Conservation (phyloP, 164 flowering plant genomes). For the Malania oleifera region DNA sequence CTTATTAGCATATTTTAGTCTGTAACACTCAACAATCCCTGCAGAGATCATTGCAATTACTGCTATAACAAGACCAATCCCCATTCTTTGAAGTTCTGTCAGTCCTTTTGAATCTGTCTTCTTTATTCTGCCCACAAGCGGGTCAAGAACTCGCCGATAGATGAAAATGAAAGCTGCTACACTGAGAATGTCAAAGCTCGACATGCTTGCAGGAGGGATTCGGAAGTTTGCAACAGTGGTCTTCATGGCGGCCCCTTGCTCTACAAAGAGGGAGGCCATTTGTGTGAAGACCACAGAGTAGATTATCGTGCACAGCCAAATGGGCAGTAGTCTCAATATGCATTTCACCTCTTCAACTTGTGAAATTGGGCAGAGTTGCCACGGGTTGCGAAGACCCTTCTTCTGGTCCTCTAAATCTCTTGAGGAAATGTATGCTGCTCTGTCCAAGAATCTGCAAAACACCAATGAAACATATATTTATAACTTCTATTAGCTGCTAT, state of each 20-base stretch:
- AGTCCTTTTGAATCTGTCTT: conserved; percentile 47
- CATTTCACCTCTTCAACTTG: conserved; percentile 96
- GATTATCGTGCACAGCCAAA: conserved; percentile 90
- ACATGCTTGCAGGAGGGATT: conserved; percentile 94
- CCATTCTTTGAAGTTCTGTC: conserved; percentile 89
- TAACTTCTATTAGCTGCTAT: no score
- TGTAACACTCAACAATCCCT: conserved; percentile 65
- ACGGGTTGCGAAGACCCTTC: conserved; percentile 35
- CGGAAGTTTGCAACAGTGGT: conserved; percentile 50
- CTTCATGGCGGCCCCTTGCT: conserved; percentile 90
- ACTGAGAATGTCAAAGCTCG: conserved; percentile 85
- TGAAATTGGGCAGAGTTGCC: conserved; percentile 74
- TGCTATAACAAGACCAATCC: conserved; percentile 79
- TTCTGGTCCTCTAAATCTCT: conserved; percentile 35
- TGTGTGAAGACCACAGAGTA: conserved; percentile 93
- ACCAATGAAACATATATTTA: no score
- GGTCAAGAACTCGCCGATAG: conserved; percentile 61
- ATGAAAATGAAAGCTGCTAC: conserved; percentile 74
- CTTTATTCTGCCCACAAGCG: conserved; percentile 40
- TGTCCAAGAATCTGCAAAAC: conserved; percentile 67
- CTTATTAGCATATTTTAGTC: conserved; percentile 54
- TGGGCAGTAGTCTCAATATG: conserved; percentile 77
- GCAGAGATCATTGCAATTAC: conserved; percentile 78
- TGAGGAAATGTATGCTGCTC: conserved; percentile 56
- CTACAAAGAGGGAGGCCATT: conserved; percentile 95